phyloP scores from a whole-genome alignment of 192 early-diverging fungal species.

The Entomortierella chlamydospora region DNA sequence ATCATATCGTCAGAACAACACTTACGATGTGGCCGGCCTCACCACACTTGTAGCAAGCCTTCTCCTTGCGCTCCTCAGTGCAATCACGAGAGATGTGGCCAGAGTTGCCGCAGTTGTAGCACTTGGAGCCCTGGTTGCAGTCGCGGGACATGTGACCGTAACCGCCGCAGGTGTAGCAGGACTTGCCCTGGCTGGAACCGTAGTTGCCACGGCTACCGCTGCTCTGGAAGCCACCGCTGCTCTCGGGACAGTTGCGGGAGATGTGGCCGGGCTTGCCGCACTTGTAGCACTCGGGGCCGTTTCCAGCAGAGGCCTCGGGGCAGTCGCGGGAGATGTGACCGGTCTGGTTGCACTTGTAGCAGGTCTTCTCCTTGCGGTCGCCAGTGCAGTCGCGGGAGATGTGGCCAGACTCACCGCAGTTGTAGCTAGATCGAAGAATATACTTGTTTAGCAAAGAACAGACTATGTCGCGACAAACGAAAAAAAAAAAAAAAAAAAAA shows the following conservation, averaged over 20 bases:
- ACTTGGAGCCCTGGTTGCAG: constrained; percentile 54
- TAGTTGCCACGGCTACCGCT: constrained; percentile 4
- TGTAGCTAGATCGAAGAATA: constrained; percentile 53
- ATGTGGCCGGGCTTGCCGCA: constrained; percentile 63
- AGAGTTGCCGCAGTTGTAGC: constrained; percentile 58
- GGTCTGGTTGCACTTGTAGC: constrained; percentile 68
- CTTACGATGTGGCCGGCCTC: constrained; percentile 63
- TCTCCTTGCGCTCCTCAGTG: constrained; percentile 61
- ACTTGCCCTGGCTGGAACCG: constrained; percentile 23
- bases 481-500: background rate
- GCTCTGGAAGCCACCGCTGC: constrained; percentile 26
- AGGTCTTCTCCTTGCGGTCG: constrained; percentile 65
- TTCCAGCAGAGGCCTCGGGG: constrained; percentile 52
- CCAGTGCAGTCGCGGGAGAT: constrained; percentile 56
- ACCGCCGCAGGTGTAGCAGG: constrained; percentile 59
- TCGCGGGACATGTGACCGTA: constrained; percentile 53
- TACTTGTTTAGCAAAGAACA: no score
- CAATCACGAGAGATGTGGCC: constrained; percentile 57
- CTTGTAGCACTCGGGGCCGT: constrained; percentile 64
- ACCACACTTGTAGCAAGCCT: constrained; percentile 68
- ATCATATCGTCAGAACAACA: no score
- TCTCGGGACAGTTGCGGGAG: constrained; percentile 63
- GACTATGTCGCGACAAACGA: background rate
- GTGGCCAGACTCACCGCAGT: constrained; percentile 62
- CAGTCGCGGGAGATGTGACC: constrained; percentile 69